phyloP scores from a whole-genome alignment of 768 basidiomycete species.

The Pleurotus tuoliensis region DNA sequence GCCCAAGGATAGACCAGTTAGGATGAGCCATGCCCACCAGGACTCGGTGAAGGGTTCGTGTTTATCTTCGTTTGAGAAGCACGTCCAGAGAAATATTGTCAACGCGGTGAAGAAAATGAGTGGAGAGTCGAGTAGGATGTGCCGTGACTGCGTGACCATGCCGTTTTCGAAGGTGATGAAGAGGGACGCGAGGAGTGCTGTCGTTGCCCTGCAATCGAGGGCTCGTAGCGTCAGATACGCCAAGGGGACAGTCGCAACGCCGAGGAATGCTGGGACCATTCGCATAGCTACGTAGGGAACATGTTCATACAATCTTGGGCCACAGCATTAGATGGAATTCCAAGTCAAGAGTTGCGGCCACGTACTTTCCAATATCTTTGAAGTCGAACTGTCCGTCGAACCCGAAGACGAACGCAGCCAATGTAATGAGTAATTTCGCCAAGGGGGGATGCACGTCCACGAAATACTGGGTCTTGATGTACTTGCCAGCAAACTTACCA shows the following conservation, averaged over 20 bases:
- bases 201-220: constrained; percentile 88
- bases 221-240: constrained; percentile 92
- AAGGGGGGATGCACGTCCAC: constrained; percentile 97
- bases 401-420: constrained; percentile 82
- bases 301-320: constrained; percentile 66
- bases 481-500: constrained; percentile 93
- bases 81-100: constrained; percentile 80
- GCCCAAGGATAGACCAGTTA: constrained; percentile 87
- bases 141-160: constrained; percentile 90
- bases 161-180: constrained; percentile 98
- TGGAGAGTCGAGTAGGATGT: constrained; percentile 98
- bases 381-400: constrained; percentile 96
- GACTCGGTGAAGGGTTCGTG: constrained; percentile 73
- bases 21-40: constrained; percentile 92
- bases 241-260: constrained; percentile 84
- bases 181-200: constrained; percentile 85
- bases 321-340: constrained; percentile 2
- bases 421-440: constrained; percentile 92
- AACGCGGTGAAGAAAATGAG: constrained; percentile 97
- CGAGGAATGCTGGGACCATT: constrained; percentile 86
- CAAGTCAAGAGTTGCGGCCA: constrained; percentile 10
- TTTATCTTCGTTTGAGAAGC: constrained; percentile 90
- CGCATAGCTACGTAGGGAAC: constrained; percentile 98
- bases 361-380: constrained; percentile 94
- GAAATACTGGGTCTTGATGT: constrained; percentile 89